phyloP scores from a whole-genome alignment of 768 basidiomycete genomes.

The Suillus fuscotomentosus region DNA sequence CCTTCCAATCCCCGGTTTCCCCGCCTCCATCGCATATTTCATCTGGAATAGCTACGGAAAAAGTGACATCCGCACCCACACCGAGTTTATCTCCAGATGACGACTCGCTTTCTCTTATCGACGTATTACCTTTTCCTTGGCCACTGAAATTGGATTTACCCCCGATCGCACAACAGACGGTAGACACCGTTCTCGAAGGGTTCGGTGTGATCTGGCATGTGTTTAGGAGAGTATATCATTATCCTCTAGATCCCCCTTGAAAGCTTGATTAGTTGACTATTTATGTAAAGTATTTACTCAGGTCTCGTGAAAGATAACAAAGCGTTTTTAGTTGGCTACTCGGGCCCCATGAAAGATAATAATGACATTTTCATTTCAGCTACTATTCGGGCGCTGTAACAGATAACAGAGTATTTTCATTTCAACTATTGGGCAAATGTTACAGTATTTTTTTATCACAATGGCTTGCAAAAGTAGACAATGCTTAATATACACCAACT shows the following conservation, averaged over 20 bases:
- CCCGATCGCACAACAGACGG: constrained; percentile 20
- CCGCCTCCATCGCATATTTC: constrained; percentile 5
- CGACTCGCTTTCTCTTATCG: constrained; percentile 19
- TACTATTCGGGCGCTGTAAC: neutral
- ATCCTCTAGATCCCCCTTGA: constrained; percentile 32
- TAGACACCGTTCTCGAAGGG: constrained; percentile 26
- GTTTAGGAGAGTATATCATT: constrained; percentile 31
- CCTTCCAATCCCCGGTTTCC: neutral
- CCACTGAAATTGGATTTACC: constrained; percentile 25
- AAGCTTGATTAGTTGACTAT: constrained; percentile 1
- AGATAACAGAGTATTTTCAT: neutral
- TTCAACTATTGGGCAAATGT: neutral
- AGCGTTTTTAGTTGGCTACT: neutral
- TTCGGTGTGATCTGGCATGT: constrained; percentile 29
- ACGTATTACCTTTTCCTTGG: constrained; percentile 28
- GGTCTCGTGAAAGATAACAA: neutral
- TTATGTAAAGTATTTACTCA: neutral
- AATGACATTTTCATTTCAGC: neutral
- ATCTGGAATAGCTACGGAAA: constrained; percentile 12
- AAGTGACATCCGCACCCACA: constrained; percentile 9
- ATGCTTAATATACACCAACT: neutral
- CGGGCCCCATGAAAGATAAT: neutral
- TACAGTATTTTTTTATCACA: neutral
- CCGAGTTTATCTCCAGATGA: constrained; percentile 12
- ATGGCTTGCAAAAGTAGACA: neutral